These are phyloP conservation scores for Golubevia pallescens DNA, from an alignment of 1,284 basidiomycete species.

Conservation along the genomic window DNA sequence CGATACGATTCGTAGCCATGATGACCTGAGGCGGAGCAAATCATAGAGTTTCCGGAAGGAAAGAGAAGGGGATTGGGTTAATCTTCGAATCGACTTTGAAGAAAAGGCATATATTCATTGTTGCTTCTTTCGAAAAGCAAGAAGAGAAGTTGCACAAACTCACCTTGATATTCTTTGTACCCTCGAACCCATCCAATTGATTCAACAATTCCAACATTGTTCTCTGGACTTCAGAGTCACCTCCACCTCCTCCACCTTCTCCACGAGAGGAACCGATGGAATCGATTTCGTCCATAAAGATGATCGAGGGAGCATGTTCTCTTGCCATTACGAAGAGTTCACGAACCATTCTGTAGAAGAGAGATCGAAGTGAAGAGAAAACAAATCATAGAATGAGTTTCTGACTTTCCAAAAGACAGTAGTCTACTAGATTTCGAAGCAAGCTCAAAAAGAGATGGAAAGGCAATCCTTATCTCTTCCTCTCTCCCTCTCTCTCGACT, in stretches of 20 bases:
- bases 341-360: constrained; percentile 66
- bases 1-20: constrained; percentile 98
- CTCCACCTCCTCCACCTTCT: constrained; percentile 80
- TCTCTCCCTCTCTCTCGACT: neutral
- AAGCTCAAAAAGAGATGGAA: too few species aligned
- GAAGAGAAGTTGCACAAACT: constrained; percentile 48
- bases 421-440: too few species aligned
- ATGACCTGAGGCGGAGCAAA: constrained; percentile 71
- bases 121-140: too few species aligned
- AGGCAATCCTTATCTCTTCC: too few species aligned
- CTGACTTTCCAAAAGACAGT: too few species aligned
- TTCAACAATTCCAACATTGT: constrained; percentile 98
- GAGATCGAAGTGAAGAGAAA: neutral
- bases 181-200: constrained; percentile 96
- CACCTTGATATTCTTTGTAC: constrained; percentile 95
- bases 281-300: constrained; percentile 99
- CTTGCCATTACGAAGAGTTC: constrained; percentile 99
- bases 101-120: too few species aligned
- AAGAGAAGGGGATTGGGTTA: too few species aligned
- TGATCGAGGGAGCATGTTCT: constrained; percentile 98
- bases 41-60: too few species aligned
- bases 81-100: too few species aligned
- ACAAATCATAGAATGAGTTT: too few species aligned
- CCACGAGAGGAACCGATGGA: constrained; percentile 93
- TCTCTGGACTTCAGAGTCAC: constrained; percentile 95